Evolutionary conservation across 768 basidiomycete species (phyloP).

Genomic region (Boletus sp.): DNA sequence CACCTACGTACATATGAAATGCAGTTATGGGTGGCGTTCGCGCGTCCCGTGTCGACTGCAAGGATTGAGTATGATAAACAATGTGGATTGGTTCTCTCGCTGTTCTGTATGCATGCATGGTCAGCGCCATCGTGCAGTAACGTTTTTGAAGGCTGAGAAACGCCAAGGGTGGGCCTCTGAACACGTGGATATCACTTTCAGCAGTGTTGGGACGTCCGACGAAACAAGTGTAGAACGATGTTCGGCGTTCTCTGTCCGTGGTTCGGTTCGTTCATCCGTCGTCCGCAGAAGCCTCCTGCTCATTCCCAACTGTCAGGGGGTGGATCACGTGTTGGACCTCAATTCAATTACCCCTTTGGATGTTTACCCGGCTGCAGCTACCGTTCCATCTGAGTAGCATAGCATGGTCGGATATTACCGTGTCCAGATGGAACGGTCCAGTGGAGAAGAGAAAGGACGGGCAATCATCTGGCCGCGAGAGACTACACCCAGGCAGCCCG

Average conservation of each 20-base stretch:
- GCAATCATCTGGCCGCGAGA: neutral
- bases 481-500: neutral
- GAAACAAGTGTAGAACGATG: neutral
- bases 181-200: neutral
- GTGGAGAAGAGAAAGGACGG: neutral
- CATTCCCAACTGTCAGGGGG: neutral
- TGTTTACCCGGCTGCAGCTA: no score
- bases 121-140: neutral
- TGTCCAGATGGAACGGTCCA: neutral
- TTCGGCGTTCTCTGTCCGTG: neutral
- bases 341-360: no score
- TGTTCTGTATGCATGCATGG: neutral
- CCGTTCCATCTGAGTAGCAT: neutral
- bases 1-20: no score
- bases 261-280: neutral
- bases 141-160: neutral
- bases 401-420: neutral
- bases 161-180: neutral
- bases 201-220: neutral
- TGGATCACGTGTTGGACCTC: slow-evolving; percentile 2
- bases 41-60: neutral
- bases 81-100: no score
- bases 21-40: neutral
- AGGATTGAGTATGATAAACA: neutral
- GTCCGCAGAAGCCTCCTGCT: neutral